A percentile compares a stretch with the other conserved stretches of the same genome.
Evolutionary conservation across 257 asterid species (phyloP).

Genomic region (Echium plantagineum): DNA sequence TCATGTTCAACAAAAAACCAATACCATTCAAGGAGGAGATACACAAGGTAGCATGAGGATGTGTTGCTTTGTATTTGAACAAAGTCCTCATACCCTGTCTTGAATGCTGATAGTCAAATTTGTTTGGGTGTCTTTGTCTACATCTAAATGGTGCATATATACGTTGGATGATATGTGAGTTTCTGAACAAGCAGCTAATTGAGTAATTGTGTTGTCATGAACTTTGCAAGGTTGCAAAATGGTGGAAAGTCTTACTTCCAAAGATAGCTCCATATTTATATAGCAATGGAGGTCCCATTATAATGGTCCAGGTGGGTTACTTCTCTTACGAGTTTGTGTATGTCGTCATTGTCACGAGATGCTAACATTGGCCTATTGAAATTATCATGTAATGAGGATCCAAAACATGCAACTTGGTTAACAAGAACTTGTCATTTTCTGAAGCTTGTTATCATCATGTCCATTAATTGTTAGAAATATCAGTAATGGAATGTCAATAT

Average conservation of each 20-base stretch:
- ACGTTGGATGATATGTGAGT: neutral
- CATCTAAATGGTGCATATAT: neutral
- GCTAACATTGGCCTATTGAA: too few species aligned
- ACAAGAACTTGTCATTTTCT: neutral
- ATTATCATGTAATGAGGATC: neutral
- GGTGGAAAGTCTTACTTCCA: slow-evolving; percentile 86
- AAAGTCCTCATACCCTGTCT: neutral
- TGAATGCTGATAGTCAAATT: neutral
- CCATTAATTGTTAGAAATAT: neutral
- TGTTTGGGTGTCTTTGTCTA: neutral
- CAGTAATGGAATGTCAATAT: neutral
- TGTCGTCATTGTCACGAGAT: neutral
- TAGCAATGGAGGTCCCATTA: slow-evolving; percentile 79
- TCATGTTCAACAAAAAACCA: neutral
- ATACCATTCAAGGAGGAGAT: neutral
- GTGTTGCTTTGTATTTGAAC: neutral
- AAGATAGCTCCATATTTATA: slow-evolving; percentile 64
- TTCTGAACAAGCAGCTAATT: neutral
- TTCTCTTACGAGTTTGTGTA: neutral
- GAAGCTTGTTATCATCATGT: neutral
- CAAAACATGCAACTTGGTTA: neutral
- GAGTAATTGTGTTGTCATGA: neutral
- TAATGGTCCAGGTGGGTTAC: slow-evolving; percentile 75
- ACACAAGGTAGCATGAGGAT: neutral
- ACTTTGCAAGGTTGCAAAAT: slow-evolving; percentile 52